Percentiles rank a stretch among this genome's conserved stretches.
Conservation (phyloP, 768 basidiomycete species). For the Rhodotorula sphaerocarpa region DNA sequence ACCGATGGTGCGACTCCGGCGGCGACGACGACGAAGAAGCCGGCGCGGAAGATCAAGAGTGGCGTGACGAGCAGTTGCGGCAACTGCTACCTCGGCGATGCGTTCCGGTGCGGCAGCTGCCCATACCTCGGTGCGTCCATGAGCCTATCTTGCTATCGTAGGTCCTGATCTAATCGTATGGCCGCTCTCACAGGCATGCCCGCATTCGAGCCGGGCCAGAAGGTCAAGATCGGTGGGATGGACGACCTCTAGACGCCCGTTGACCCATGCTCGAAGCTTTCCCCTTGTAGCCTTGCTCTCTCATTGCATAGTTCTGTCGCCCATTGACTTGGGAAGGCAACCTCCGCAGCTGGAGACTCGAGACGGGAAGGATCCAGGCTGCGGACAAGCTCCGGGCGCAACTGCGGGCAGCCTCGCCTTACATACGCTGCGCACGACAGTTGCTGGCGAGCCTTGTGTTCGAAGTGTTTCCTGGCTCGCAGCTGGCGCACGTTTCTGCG, state of each 20-base stretch:
- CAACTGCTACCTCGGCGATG: conserved; percentile 94
- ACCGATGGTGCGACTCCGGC: conserved; percentile 42
- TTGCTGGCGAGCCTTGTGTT: too few relatives aligned
- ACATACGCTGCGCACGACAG: too few relatives aligned
- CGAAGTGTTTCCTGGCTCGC: too few relatives aligned
- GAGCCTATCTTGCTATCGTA: not conserved
- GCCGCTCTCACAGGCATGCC: conserved; percentile 61
- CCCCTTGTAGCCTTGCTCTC: conserved; percentile 44
- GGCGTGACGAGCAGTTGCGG: conserved; percentile 89
- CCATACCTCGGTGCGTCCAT: conserved; percentile 83
- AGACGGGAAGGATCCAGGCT: too few relatives aligned
- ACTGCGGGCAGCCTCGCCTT: too few relatives aligned
- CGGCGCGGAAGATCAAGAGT: conserved; percentile 33
- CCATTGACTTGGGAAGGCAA: too few relatives aligned
- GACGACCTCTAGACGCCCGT: conserved; percentile 24
- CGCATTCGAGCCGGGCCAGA: conserved; percentile 96
- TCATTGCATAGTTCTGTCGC: too few relatives aligned
- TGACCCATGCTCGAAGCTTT: not conserved
- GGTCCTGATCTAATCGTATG: too few relatives aligned
- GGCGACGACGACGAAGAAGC: conserved; percentile 36
- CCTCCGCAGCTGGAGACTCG: too few relatives aligned
- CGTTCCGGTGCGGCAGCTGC: conserved; percentile 90
- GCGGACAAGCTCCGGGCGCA: too few relatives aligned
- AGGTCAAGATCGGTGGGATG: conserved; percentile 56
- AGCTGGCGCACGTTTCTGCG: too few relatives aligned